Base-by-base conservation (phyloP, 164 flowering plant genomes). In the Vitis rupestris region DNA sequence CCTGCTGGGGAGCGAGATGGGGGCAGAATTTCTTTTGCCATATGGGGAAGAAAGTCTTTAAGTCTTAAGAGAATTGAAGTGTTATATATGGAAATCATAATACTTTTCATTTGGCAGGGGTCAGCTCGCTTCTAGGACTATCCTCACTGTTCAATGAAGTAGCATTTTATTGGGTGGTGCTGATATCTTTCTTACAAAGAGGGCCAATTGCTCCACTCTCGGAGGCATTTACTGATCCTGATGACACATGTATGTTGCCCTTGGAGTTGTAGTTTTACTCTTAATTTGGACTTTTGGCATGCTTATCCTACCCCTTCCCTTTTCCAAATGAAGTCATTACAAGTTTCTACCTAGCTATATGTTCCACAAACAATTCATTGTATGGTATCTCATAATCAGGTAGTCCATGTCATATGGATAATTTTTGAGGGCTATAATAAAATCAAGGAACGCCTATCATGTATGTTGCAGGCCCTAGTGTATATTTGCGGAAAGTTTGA, bases 1-100 rank as follows among this genome's bases (percentile, higher is more conserved):
- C 72, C 98, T 74, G 99, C 98, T 0, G 98, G 98, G 74, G 99
- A 91, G 82, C 91, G 91, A 67, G 98, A 95, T 76, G 98, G 97
- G 30, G 98, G 99, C 1, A 84, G 97, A 53, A 89, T 95, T 63
- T 74, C 97, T 63, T 90, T 93, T 75, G 83, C 99, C n/a, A 76
- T 93, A 56, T 95, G 96, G 97, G 99, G 99, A 73, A 85, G 99
- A 80, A 95, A 95, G 97, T 23, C 23, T 23, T 23, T 23, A 23
- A 23, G 44, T 31, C 4, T 31, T 31, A 3, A 31, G 0, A 31
- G 4, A 3, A 31, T 9, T 10, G 10, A 10, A 59, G n/a, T 44
- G 14, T 67, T 10, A 1, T 29, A 55, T 1, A 23, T 30, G 23
- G 29, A 65, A 58, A 71, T 64, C 12, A 31, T 17, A 23, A 1